Evolutionary conservation across 2,329 filamentous ascomycete genomes (phyloP), one percentile per base, ranked within the genome.

Genomic region (Exserohilum turcica): DNA sequence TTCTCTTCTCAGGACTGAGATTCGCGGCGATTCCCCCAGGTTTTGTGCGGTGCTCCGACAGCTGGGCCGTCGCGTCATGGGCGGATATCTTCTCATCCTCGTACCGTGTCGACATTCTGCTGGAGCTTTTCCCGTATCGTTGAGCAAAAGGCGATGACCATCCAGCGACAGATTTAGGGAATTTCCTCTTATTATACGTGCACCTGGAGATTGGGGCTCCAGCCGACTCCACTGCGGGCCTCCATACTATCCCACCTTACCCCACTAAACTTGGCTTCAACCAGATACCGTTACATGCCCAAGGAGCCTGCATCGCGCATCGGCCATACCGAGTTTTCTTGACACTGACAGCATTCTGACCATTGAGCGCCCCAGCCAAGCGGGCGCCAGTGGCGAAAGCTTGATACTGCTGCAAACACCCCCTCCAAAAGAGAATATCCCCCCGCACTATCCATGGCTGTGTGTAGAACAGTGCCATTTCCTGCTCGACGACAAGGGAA

Each of bases 1-100:
- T 56, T 27, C 71, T 59, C 24, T 63, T 57, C 57, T 73, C 69
- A 1, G 70, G 70, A 15, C 57, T 57, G 65, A 73, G 62, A n/a
- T 53, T 64, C 35, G 63, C 61, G 13, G 61, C 64, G 8, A 64
- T 50, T 0, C 57, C 58, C 47, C 37, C 50, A n/a, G 43, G 24
- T 15, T 59, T 59, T 5, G 32, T 40, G 32, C 54, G 46, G 19
- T 52, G 53, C 27, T 60, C 57, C n/a, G 42, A 32, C 7, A 43
- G 29, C 28, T 56, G 52, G 0, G 55, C 24, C 1, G 56, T 24
- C 1, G 56, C 44, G 49, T 56, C 52, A 8, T 47, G 40, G n/a
- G 46, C 47, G 6, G 52, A 33, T 6, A 54, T 43, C 18, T 43
- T 48, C 35, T 57, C 46, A 15, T 57, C 51, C 28, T 37, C n/a